phyloP scores from a whole-genome alignment of 2,329 filamentous ascomycete genomes.

The Zarea fungicola region DNA sequence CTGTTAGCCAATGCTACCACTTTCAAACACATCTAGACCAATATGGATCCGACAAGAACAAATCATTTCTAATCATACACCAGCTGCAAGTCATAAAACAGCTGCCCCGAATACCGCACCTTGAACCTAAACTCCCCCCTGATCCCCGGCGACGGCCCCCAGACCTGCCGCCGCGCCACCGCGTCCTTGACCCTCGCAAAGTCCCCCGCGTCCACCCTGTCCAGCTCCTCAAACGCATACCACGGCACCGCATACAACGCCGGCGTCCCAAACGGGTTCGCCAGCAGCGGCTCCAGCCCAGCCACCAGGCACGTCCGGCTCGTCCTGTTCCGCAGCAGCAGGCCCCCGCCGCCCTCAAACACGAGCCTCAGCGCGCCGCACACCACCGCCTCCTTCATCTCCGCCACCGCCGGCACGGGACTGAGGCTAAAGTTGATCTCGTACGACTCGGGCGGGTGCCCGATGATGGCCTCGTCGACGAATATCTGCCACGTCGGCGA shows the following conservation, averaged over 20 bases:
- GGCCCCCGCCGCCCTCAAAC: constrained; percentile 2
- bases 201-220: neutral
- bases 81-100: constrained; percentile 3
- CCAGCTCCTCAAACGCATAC: constrained; percentile 23
- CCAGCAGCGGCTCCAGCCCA: constrained; percentile 22
- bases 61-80: neutral
- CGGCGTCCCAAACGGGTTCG: constrained; percentile 23
- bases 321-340: neutral
- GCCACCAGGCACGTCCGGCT: constrained; percentile 18
- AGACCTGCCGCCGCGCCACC: neutral
- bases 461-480: constrained; percentile 15
- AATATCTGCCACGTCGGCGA: constrained; percentile 25
- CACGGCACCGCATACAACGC: constrained; percentile 23
- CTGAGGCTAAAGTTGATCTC: constrained; percentile 23
- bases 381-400: constrained; percentile 17
- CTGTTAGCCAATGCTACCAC: neutral
- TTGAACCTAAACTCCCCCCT: neutral
- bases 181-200: neutral
- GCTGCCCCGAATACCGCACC: neutral
- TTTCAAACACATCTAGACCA: neutral
- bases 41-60: neutral
- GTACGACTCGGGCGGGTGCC: constrained; percentile 21
- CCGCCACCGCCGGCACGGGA: constrained; percentile 18
- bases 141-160: neutral
- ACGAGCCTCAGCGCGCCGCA: constrained; percentile 22